phyloP scores from a whole-genome alignment of 2,329 filamentous ascomycete genomes.

The Davidsoniella virescens region DNA sequence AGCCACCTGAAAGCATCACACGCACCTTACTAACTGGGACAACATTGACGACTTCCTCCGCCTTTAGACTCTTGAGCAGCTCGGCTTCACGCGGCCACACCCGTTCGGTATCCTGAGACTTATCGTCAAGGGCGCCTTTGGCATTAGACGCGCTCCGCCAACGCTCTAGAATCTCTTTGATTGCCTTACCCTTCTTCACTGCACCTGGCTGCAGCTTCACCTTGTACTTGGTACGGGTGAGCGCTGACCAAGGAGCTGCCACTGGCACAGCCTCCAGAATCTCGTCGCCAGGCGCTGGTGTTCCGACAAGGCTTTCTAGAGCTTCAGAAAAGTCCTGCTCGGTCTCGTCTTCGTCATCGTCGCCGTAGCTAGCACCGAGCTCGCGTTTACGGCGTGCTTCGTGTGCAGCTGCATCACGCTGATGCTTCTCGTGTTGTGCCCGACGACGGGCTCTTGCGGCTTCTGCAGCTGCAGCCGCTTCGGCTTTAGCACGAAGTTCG shows the following conservation, averaged over 20 bases:
- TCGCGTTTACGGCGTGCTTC: constrained; percentile 51
- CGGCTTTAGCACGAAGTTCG: constrained; percentile 49
- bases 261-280: constrained; percentile 51
- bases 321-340: constrained; percentile 36
- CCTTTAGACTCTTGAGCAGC: constrained; percentile 62
- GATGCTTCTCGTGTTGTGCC: constrained; percentile 63
- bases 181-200: constrained; percentile 85
- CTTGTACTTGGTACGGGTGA: constrained; percentile 72
- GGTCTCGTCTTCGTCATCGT: constrained; percentile 42
- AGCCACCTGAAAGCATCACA: constrained; percentile 55
- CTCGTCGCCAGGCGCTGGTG: constrained; percentile 66
- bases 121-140: constrained; percentile 45
- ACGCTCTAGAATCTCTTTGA: constrained; percentile 71
- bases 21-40: constrained; percentile 68
- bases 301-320: constrained; percentile 61
- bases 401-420: constrained; percentile 58
- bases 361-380: constrained; percentile 22
- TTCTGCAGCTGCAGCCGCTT: constrained; percentile 48
- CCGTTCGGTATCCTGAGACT: constrained; percentile 46
- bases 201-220: constrained; percentile 83
- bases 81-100: constrained; percentile 83
- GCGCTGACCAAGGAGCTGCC: constrained; percentile 48
- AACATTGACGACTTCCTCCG: constrained; percentile 64
- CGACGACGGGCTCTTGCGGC: constrained; percentile 59
- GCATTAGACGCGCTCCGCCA: constrained; percentile 53